Conservation (phyloP, 441 rosid genomes). For the Flueggea neowawraea region DNA sequence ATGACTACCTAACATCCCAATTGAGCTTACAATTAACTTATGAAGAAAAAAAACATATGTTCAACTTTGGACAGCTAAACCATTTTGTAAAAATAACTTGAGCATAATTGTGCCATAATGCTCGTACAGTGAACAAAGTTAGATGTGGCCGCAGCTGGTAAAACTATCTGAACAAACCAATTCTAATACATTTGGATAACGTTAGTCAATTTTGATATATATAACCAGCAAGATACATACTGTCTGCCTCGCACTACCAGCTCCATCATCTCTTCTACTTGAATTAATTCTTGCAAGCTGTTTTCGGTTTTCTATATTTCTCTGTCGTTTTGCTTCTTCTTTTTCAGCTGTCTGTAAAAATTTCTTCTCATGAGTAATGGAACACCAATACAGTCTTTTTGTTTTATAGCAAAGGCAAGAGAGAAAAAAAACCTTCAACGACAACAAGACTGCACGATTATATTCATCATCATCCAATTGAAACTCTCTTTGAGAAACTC, state of each 20-base stretch:
- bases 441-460: constrained; percentile 67
- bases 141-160: too few relatives aligned
- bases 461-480: constrained; percentile 64
- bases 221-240: constrained; percentile 16
- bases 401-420: constrained; percentile 9
- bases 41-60: too few relatives aligned
- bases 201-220: too few relatives aligned
- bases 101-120: too few relatives aligned
- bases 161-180: too few relatives aligned
- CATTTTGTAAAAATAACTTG: too few relatives aligned
- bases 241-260: constrained; percentile 27
- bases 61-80: too few relatives aligned
- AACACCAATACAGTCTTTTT: constrained; percentile 12
- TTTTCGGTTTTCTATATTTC: constrained; percentile 22
- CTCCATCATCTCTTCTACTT: constrained; percentile 23
- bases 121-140: too few relatives aligned
- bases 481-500: constrained; percentile 17
- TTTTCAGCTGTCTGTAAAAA: constrained; percentile 63
- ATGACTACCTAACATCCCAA: too few relatives aligned
- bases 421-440: constrained; percentile 57
- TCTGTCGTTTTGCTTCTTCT: constrained; percentile 46
- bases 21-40: too few relatives aligned
- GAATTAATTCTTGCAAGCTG: constrained; percentile 17
- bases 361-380: constrained; percentile 22
- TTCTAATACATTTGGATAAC: too few relatives aligned